Evolutionary conservation across 306 rosid species (phyloP).

Genomic region (Pterocarpus santalinus): DNA sequence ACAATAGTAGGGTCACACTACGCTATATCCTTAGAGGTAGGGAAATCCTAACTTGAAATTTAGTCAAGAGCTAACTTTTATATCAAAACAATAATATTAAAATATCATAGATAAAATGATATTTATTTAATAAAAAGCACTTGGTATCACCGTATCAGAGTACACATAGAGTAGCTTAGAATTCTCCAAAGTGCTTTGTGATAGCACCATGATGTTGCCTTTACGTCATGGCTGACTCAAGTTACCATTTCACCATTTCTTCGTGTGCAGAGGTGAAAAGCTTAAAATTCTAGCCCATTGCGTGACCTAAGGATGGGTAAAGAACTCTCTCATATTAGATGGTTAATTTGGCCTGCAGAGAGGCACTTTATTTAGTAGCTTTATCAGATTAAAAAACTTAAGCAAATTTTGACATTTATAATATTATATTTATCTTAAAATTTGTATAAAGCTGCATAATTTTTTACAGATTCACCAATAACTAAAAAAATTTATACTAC

Average conservation of each 20-base stretch:
- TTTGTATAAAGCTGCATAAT: background rate
- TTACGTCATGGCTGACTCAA: slow-evolving; percentile 21
- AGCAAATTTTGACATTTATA: background rate
- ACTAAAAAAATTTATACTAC: background rate
- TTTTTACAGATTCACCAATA: background rate
- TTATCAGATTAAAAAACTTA: background rate
- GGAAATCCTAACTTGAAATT: background rate
- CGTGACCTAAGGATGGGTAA: background rate
- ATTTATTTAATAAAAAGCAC: background rate
- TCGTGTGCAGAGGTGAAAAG: slow-evolving; percentile 7
- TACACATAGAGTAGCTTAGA: slow-evolving; percentile 12
- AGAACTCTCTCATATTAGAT: background rate
- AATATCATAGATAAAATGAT: background rate
- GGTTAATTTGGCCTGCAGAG: background rate
- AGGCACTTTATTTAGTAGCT: background rate
- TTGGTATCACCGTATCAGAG: background rate
- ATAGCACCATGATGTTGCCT: slow-evolving; percentile 32
- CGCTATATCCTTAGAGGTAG: slow-evolving; percentile 1
- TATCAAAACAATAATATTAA: background rate
- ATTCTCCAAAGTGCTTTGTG: slow-evolving; percentile 7
- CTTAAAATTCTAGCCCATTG: background rate
- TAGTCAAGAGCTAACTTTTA: background rate
- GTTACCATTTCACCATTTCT: background rate
- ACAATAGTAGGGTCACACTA: background rate
- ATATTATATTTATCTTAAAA: background rate